Evolutionary conservation across 2,329 filamentous ascomycete genomes (phyloP), one percentile per base, ranked within the genome.

Genomic region (Leptographium flavum): DNA sequence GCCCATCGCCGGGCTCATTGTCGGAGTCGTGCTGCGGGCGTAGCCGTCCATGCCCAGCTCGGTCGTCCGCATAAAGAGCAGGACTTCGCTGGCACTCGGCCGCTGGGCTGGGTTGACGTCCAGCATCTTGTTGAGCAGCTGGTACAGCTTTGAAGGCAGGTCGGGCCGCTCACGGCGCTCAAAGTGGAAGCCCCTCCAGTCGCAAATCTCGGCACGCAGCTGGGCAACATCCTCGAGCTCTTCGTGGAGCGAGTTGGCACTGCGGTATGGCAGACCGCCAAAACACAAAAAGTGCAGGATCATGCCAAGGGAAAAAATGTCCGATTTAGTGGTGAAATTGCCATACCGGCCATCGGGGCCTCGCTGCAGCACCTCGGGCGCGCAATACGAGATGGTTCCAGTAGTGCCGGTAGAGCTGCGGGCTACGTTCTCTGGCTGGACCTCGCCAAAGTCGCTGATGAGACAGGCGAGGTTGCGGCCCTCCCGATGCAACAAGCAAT

Each of bases 201-300:
- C 71, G 11, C 79, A 78, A 46, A 98, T 96, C 60, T 98, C 92
- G 3, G 73, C 81, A 36, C 88, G 78, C 27, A 98, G 71, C 52
- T 80, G 69, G 54, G 95, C 87, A 5, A 95, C 70, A 52, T 96
- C 87, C 58, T 98, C 92, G 45, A 87, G 79, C 57, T 96, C 90
- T 60, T 96, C 90, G 48, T 94, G 78, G 21, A 93, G 71, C 4
- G 81, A 73, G 57, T 96, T 90, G 43, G 88, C 86, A 54, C 82
- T 84, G 22, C 66, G 70, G 58, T 96, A 98, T 0, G 92, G 92
- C 11, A 98, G 71, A 39, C 81, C 74, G 2, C 83, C 86, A 58
- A 98, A 98, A 60, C 92, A 98, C 71, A 98, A 83, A 58, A 98
- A 98, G 61, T 96, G 94, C 4, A 98, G 72, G 46, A 96, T 96